Conservation (phyloP, 768 basidiomycete species). For the Mycena venus region DNA sequence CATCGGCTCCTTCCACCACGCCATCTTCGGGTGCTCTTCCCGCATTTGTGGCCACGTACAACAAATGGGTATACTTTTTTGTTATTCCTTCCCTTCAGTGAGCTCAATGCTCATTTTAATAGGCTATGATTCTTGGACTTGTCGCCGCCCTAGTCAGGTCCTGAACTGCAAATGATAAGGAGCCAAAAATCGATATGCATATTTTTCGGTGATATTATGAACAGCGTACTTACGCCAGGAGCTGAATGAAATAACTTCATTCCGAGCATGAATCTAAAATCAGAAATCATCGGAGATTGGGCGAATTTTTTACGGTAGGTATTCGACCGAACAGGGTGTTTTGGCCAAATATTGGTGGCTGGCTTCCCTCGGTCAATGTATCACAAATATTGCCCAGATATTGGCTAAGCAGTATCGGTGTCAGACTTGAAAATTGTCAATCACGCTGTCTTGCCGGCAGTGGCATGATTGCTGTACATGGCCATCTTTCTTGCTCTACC, state of each 20-base stretch:
- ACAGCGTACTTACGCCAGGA: neutral
- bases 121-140: slow-evolving; percentile 17
- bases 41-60: slow-evolving; percentile 10
- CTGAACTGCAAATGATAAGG: slow-evolving; percentile 7
- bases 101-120: slow-evolving; percentile 7
- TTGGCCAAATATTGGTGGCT: no score
- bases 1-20: slow-evolving; percentile 11
- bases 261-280: neutral
- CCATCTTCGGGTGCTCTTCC: slow-evolving; percentile 20
- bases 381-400: no score
- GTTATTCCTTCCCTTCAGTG: slow-evolving; percentile 4
- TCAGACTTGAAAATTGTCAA: no score
- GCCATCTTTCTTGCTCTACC: no score
- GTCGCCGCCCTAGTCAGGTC: slow-evolving; percentile 13
- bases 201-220: neutral
- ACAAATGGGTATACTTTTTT: slow-evolving; percentile 16
- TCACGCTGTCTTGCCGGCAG: no score
- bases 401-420: no score
- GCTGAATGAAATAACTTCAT: neutral
- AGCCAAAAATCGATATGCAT: no score
- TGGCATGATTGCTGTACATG: no score
- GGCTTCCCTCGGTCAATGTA: no score
- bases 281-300: no score
- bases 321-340: no score
- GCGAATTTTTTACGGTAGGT: no score